Evolutionary conservation across 192 early-diverging fungal genomes (phyloP).

Genomic region (Chytriomyces confervae): DNA sequence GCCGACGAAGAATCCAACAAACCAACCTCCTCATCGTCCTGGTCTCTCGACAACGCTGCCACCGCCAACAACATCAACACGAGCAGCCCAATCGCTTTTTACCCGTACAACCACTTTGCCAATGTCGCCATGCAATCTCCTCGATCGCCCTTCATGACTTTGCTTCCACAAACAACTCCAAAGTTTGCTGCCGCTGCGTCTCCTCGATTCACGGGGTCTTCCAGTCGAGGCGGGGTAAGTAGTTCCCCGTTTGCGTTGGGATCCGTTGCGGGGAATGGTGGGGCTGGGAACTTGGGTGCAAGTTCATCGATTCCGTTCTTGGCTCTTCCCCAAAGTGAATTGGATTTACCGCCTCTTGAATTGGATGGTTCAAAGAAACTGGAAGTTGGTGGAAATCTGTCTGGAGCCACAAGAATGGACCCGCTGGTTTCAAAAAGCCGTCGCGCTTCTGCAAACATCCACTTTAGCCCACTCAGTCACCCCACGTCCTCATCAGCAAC

Average conservation of each 20-base stretch:
- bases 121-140: background rate
- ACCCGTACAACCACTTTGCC: constrained; percentile 17
- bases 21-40: background rate
- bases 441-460: background rate
- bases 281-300: background rate
- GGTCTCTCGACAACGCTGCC: constrained; percentile 3
- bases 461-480: background rate
- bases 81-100: constrained; percentile 14
- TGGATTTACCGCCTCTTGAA: constrained; percentile 9
- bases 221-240: background rate
- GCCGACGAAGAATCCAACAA: background rate
- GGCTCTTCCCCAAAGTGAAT: constrained; percentile 5
- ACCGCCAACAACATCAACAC: background rate
- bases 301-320: constrained; percentile 4
- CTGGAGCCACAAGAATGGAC: no score
- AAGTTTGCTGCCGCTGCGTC: constrained; percentile 1
- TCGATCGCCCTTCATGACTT: constrained; percentile 3
- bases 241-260: constrained; percentile 9
- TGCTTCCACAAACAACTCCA: background rate
- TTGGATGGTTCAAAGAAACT: background rate
- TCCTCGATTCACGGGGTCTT: constrained; percentile 3
- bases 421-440: background rate
- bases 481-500: background rate
- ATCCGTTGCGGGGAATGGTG: background rate
- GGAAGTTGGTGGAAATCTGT: background rate